Percentiles rank a stretch among this genome's conserved stretches.
These are phyloP conservation scores for Torulaspora gathmanii DNA, from an alignment of 805 yeast genomes.

Conservation along the genomic window DNA sequence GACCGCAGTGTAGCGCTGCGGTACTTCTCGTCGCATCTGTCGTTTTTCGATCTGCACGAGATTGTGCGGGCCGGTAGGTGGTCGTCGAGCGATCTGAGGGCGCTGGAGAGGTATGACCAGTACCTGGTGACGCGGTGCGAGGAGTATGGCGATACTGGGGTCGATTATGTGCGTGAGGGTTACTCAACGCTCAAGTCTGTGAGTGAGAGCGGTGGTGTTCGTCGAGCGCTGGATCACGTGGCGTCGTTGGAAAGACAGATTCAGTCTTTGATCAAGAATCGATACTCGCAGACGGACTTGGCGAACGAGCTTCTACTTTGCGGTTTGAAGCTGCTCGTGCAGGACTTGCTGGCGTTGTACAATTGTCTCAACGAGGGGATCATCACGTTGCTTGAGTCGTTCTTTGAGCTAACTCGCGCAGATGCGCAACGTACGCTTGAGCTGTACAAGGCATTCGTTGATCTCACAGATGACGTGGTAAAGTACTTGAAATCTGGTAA, in stretches of 20 bases:
- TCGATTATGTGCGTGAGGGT: conserved; percentile 77
- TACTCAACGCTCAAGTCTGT: conserved; percentile 43
- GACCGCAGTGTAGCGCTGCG: conserved; percentile 67
- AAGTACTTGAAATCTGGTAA: conserved; percentile 85
- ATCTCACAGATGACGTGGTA: conserved; percentile 81
- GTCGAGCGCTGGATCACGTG: conserved; percentile 74
- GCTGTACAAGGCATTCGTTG: conserved; percentile 80
- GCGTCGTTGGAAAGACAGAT: conserved; percentile 84
- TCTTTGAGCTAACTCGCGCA: conserved; percentile 80
- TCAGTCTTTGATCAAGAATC: conserved; percentile 66
- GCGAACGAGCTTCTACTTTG: conserved; percentile 79
- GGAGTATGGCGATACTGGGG: conserved; percentile 58
- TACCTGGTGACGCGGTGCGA: conserved; percentile 65
- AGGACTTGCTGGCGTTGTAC: conserved; percentile 78
- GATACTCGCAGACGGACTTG: conserved; percentile 72
- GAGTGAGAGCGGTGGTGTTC: conserved; percentile 58
- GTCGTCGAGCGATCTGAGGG: conserved; percentile 45
- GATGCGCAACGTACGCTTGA: conserved; percentile 86
- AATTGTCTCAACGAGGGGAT: conserved; percentile 95
- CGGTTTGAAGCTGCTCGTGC: conserved; percentile 83
- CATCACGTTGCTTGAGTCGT: conserved; percentile 86
- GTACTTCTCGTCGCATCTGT: conserved; percentile 48
- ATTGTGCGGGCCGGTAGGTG: conserved; percentile 33
- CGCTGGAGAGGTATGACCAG: conserved; percentile 60
- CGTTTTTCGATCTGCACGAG: conserved; percentile 46